Evolutionary conservation across 768 basidiomycete species (phyloP), one percentile per base, ranked within the genome.

Genomic region (Tylopilus rubrobrunneus): DNA sequence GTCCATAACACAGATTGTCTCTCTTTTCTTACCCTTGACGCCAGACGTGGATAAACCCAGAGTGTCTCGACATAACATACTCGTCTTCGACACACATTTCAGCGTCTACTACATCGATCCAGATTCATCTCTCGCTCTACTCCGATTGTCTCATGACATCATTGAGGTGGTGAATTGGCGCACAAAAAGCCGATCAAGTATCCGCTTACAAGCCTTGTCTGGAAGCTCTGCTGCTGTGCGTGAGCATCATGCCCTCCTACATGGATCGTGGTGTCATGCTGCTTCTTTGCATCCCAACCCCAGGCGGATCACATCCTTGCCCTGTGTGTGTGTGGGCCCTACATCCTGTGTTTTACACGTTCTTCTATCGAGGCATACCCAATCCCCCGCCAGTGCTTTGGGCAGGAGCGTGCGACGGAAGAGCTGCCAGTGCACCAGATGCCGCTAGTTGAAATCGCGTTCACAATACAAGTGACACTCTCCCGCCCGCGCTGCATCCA

Each of bases 281-380:
- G 1, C 34, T 15, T 5, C 11, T n/a, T 7, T 21, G 36, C 76
- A 73, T 66, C 17, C 62, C 31, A 31, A 7, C 31, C 31, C 10
- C 5, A 31, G 5, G 7, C 10, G 62, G 74, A 70, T 46, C 61
- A 60, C 1, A 64, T 82, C 9, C 60, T 78, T 3, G 73, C 71
- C 7, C 55, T 79, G 5, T 71, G 68, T 15, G 68, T 82, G 37
- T 69, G 80, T 41, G 80, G 77, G 2, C 67, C 72, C 0, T 77
- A 78, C 52, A 59, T 85, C 17, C 66, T 85, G 6, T 71, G 78
- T 28, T 73, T 84, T 61, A 79, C 75, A 51, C 65, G 72, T 0
- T 74, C 73, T 5, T 76, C 80, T 1, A 53, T 85, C 37, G 79
- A 84, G 42, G 64, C 82, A 1, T 74, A 21, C 42, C 65, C 43